Conservation (phyloP, 805 yeast genomes). For the Blastobotrys peoriensis region DNA sequence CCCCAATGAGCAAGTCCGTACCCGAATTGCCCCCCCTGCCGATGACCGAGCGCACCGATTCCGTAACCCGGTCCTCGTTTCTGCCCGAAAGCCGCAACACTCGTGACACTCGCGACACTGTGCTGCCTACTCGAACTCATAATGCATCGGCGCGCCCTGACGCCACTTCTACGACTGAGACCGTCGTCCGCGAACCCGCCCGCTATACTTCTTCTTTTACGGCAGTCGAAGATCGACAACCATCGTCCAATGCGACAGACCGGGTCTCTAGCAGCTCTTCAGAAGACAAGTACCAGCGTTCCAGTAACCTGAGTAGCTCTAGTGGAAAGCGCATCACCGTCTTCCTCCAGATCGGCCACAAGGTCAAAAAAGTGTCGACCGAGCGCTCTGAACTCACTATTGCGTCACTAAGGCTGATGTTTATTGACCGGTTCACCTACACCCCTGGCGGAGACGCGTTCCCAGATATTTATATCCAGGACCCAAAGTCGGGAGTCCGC, state of each 20-base stretch:
- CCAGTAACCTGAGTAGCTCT: neutral
- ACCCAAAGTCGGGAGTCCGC: slow-evolving; percentile 49
- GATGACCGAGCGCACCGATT: slow-evolving; percentile 21
- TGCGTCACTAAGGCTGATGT: slow-evolving; percentile 46
- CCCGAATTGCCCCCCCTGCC: slow-evolving; percentile 25
- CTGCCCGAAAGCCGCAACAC: too few relatives aligned
- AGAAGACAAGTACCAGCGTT: neutral
- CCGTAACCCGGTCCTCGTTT: slow-evolving; percentile 22
- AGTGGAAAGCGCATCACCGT: slow-evolving; percentile 14
- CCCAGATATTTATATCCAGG: slow-evolving; percentile 74
- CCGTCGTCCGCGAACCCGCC: slow-evolving; percentile 12
- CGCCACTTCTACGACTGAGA: slow-evolving; percentile 17
- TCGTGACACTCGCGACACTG: too few relatives aligned
- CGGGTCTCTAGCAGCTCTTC: neutral
- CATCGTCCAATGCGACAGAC: neutral
- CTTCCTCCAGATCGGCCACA: slow-evolving; percentile 31
- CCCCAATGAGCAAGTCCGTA: slow-evolving; percentile 21
- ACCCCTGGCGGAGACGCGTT: slow-evolving; percentile 65
- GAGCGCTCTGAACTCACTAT: slow-evolving; percentile 32
- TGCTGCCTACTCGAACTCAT: slow-evolving; percentile 21
- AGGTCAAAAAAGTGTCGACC: slow-evolving; percentile 27
- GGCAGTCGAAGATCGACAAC: slow-evolving; percentile 10
- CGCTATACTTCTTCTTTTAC: slow-evolving; percentile 18
- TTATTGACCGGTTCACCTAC: slow-evolving; percentile 83
- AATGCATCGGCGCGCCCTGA: slow-evolving; percentile 19